phyloP scores from a whole-genome alignment of 768 basidiomycete species.

The Kwoniella sp. region DNA sequence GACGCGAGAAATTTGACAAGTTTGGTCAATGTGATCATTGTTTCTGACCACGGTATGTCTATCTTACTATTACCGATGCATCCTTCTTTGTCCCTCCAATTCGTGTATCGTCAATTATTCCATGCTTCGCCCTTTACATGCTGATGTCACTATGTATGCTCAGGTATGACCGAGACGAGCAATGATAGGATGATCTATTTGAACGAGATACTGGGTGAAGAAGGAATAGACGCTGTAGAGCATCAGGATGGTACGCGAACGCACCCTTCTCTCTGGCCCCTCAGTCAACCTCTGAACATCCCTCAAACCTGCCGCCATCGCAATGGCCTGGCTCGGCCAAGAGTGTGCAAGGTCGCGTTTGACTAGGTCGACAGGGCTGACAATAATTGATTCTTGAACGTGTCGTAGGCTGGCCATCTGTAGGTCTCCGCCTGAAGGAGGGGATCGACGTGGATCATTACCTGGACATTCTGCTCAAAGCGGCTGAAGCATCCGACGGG shows the following conservation, averaged over 20 bases:
- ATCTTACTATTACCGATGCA: neutral
- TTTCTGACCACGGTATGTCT: conserved; percentile 56
- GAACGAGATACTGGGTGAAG: conserved; percentile 74
- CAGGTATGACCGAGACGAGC: conserved; percentile 90
- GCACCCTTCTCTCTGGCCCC: too few species aligned
- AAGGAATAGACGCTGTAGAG: conserved; percentile 65
- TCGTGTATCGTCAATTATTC: too few species aligned
- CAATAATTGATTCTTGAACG: too few species aligned
- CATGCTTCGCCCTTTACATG: too few species aligned
- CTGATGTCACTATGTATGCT: neutral
- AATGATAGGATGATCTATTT: conserved; percentile 73
- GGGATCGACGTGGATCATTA: conserved; percentile 61
- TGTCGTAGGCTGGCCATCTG: conserved; percentile 74
- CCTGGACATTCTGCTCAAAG: conserved; percentile 60
- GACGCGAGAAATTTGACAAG: conserved; percentile 72
- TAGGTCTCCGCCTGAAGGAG: conserved; percentile 74
- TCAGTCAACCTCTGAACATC: too few species aligned
- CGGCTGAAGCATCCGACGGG: conserved; percentile 63
- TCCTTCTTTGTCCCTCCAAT: too few species aligned
- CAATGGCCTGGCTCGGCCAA: too few species aligned
- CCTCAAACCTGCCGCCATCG: too few species aligned
- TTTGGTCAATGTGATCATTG: conserved; percentile 85
- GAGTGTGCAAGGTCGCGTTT: too few species aligned
- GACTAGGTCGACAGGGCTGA: too few species aligned
- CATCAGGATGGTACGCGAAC: conserved; percentile 67